Base-by-base conservation (phyloP, 2,329 filamentous ascomycete genomes). In the Colletotrichum spaethianum region DNA sequence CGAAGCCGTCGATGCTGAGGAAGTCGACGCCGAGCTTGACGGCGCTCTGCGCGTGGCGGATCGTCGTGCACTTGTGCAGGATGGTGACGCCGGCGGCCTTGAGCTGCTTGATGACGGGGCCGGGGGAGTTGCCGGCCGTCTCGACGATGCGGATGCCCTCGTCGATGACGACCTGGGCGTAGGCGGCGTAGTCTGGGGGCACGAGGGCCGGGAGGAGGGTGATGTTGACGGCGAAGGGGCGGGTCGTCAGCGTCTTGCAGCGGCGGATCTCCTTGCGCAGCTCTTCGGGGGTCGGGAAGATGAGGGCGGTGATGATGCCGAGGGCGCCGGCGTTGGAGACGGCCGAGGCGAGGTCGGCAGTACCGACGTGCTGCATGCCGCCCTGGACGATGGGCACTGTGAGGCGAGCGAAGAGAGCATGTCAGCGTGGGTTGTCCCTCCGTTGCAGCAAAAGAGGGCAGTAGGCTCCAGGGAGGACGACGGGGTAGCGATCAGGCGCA, bases 11-110 rank as follows among this genome's bases (percentile, higher is more conserved):
- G 77, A 99, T 98, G 76, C 93, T 95, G 70, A 99, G 85, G 84
- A 99, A 98, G 83, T 99, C 96, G 5, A 98, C 96, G 74, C 96
- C 96, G 48, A 98, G 91, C 84, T 97, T 98, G 71, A 97, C 89
- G 60, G 96, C 96, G 75, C 93, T 95, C 82, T 94, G 90, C 26
- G 96, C 96, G 81, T 99, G 96, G 67, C 95, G 88, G 84, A 99
- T 97, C 6, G 94, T 97, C 11, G 96, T 99, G 87, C 96, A 98
- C 86, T 99, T 99, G 89, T 99, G 96, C 68, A 99, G 86, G 77
- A 99, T 91, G 67, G 89, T 96, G 78, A 90, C 89, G 68, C 91
- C 91, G 7, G 92, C 93, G 73, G 89, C 89, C 86, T 98, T 99
- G 66, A 99, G 89, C 86, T 94, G 90, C 80, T 90, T 87, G 82